A percentile compares a stretch with the other conserved stretches of the same genome.
Conservation (phyloP, 2,329 filamentous ascomycete species). For the Gnomoniopsis sp. region DNA sequence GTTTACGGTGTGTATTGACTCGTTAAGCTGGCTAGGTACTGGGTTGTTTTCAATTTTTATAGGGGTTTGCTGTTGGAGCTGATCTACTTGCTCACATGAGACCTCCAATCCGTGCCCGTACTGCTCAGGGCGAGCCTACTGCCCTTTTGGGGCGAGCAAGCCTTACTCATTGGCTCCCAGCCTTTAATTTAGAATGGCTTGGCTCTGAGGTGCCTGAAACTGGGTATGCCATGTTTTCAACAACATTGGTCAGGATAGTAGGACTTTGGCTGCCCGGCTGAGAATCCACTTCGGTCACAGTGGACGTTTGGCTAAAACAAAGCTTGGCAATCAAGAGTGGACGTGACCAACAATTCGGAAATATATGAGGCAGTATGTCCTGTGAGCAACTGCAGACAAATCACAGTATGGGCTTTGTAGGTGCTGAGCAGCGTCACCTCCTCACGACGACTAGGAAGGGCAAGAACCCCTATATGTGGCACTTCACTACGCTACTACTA, state of each 20-base stretch:
- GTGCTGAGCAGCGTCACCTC: not conserved
- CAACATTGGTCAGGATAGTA: not conserved
- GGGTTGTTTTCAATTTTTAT: too few relatives aligned
- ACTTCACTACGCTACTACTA: not conserved
- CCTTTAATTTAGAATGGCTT: not conserved
- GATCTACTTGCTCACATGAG: not conserved
- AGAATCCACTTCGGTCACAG: not conserved
- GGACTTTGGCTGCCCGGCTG: not conserved
- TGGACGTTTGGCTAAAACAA: too few relatives aligned
- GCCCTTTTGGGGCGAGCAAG: not conserved
- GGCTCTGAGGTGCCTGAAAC: too few relatives aligned
- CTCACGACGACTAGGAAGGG: not conserved
- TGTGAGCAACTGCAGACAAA: too few relatives aligned
- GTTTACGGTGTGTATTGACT: not conserved
- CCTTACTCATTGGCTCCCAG: not conserved
- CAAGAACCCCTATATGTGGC: not conserved
- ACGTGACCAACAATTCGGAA: too few relatives aligned
- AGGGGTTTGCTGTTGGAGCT: not conserved
- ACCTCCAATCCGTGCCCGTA: not conserved
- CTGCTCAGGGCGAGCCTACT: not conserved
- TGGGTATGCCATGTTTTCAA: not conserved
- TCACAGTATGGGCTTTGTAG: not conserved
- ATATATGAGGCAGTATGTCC: too few relatives aligned
- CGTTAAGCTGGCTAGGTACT: too few relatives aligned
- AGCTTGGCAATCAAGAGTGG: not conserved